A percentile compares a stretch with the other conserved stretches of the same genome.
phyloP scores from a whole-genome alignment of 345 rosid genomes.

The Carallia pectinifolia region DNA sequence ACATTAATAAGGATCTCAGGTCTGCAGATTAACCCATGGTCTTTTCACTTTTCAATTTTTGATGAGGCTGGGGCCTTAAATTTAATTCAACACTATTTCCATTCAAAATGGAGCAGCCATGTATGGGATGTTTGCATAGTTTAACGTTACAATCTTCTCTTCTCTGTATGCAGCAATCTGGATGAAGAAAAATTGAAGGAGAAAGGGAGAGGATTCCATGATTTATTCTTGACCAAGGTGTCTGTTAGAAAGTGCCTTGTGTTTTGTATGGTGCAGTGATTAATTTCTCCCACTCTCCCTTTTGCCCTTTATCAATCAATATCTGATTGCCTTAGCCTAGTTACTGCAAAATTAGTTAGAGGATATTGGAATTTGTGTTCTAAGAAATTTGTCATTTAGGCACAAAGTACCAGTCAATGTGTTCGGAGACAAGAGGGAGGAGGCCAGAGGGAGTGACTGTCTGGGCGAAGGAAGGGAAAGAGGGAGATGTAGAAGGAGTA shows the following conservation, averaged over 20 bases:
- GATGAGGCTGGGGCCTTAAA: neutral
- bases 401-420: no score
- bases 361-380: neutral
- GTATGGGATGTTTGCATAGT: neutral
- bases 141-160: conserved; percentile 4
- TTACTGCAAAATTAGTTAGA: neutral
- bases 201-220: conserved; percentile 83
- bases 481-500: no score
- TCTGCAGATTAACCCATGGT: conserved; percentile 20
- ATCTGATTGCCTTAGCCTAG: neutral
- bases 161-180: conserved; percentile 57
- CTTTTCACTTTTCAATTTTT: neutral
- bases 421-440: no score
- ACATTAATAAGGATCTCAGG: conserved; percentile 84
- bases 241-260: neutral
- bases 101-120: neutral
- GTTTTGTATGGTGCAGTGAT: neutral
- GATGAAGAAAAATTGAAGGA: conserved; percentile 91
- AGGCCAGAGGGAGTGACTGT: no score
- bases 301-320: neutral
- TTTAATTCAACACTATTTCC: neutral
- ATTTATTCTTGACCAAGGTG: conserved; percentile 88
- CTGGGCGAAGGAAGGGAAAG: no score
- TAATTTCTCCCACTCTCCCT: neutral
- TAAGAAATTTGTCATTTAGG: neutral